Evolutionary conservation across 257 asterid genomes (phyloP).

Genomic region (Henckelia pumila): DNA sequence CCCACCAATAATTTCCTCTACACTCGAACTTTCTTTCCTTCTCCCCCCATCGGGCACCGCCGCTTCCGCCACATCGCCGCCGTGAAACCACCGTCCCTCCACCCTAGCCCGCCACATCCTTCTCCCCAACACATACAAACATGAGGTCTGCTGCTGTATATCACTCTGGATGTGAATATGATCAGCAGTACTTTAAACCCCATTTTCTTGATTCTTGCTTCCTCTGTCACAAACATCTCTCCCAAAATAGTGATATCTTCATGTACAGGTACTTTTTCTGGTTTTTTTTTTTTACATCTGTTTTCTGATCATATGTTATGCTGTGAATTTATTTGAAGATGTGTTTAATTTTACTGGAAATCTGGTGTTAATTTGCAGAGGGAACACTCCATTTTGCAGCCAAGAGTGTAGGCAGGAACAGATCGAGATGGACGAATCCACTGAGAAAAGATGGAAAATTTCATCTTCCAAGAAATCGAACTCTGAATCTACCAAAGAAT

Average conservation of each 20-base stretch:
- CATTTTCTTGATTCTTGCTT: constrained; percentile 85
- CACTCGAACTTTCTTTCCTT: not conserved
- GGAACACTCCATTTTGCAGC: constrained; percentile 89
- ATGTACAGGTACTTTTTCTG: constrained; percentile 72
- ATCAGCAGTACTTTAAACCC: constrained; percentile 46
- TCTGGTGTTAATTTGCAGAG: constrained; percentile 51
- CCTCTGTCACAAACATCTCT: constrained; percentile 62
- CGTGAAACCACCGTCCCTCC: not conserved
- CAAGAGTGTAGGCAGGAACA: constrained; percentile 92
- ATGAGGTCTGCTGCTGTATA: constrained; percentile 45
- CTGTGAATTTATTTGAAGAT: not conserved
- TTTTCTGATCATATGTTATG: not conserved
- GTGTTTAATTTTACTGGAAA: not conserved
- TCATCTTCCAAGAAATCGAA: constrained; percentile 60
- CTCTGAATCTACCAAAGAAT: constrained; percentile 47
- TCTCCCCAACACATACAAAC: not conserved
- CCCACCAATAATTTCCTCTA: constrained; percentile 11
- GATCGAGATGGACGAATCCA: constrained; percentile 84
- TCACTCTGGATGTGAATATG: constrained; percentile 48
- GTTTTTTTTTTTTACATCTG: constrained; percentile 11
- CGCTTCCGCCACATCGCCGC: not conserved
- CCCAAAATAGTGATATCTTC: constrained; percentile 75
- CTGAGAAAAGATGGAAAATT: constrained; percentile 55
- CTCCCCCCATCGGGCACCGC: too few species aligned
- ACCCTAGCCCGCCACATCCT: constrained; percentile 1